Evolutionary conservation across 176 grass and related monocot species (phyloP), one percentile per base, ranked within the genome.

Genomic region (Musa beccarii): DNA sequence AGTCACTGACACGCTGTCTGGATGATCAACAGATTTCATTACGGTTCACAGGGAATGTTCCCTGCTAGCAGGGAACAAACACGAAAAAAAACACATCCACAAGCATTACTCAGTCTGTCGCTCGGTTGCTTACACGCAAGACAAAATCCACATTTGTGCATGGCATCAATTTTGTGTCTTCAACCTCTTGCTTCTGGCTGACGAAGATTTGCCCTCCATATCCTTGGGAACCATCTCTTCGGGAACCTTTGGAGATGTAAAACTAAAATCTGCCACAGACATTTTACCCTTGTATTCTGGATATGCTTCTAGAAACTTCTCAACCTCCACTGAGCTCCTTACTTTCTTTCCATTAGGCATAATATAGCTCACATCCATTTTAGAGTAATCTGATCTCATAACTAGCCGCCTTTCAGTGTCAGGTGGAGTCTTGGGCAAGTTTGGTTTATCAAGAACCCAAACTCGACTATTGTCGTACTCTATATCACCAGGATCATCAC

Each of bases 301-400:
- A 78, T 87, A 49, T 53, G 86, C 83, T 65, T 89, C 84, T 11
- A 98, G 78, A 80, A 98, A 98, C 81, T 87, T 98, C 19, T 81
- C 86, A 51, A 98, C 82, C 2, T 93, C 95, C 66, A 63, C 81
- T 1, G 74, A 21, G 71, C 88, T 81, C 77, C 83, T 93, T 69
- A 65, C 79, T 78, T 78, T 82, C 78, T 91, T 93, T 28, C 95
- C 90, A 25, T 98, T 98, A 21, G 95, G 95, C 95, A 98, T 82
- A 68, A 87, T 54, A 76, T 93, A 93, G 63, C 87, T 84, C 24
- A 82, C 83, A 78, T 98, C 95, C 84, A 93, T 82, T 91, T 98
- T 93, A 22, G 82, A 87, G 62, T 81, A 85, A 78, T 98, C 88
- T 63, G 85, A 22, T 80, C 90, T 86, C 86, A 98, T 87, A 53